Percentiles rank a stretch among this genome's conserved stretches.
These are phyloP conservation scores for Boletellus sp. DNA, from an alignment of 768 basidiomycete species.

Conservation along the genomic window DNA sequence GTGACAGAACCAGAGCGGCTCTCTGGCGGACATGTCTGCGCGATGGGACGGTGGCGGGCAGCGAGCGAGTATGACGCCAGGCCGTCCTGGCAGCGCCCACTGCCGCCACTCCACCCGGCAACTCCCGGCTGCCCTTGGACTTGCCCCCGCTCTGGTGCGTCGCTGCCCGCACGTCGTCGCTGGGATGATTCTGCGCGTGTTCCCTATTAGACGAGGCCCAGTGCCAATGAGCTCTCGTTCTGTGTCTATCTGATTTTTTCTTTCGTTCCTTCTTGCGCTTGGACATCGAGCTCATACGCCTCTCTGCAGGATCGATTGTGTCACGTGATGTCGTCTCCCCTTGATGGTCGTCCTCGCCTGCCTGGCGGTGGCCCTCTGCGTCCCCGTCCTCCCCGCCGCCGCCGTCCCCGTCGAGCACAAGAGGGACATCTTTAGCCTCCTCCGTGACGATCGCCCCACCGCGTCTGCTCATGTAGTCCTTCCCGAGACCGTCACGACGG, in stretches of 20 bases:
- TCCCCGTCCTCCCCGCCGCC: constrained; percentile 1
- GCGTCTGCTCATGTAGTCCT: background rate
- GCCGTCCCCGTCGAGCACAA: background rate
- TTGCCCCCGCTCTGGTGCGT: too few relatives aligned
- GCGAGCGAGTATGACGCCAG: constrained; percentile 6
- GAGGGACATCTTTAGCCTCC: constrained; percentile 17
- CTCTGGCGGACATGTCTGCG: constrained; percentile 60
- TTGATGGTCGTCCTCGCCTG: background rate
- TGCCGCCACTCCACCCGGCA: constrained; percentile 8
- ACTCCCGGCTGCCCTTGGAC: constrained; percentile 10
- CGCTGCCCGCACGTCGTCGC: too few relatives aligned
- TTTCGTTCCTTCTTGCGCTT: too few relatives aligned
- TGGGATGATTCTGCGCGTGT: constrained; percentile 47
- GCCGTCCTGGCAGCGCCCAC: too few relatives aligned
- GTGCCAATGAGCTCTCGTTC: constrained; percentile 40
- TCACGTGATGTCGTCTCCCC: background rate
- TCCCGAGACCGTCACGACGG: background rate
- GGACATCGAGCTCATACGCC: too few relatives aligned
- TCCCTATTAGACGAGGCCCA: constrained; percentile 70
- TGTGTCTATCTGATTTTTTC: constrained; percentile 42
- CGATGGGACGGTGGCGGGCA: constrained; percentile 7
- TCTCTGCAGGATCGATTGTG: too few relatives aligned
- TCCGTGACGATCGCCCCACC: constrained; percentile 4
- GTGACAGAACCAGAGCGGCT: constrained; percentile 79
- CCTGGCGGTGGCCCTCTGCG: background rate